Evolutionary conservation across 1,284 basidiomycete species (phyloP), one percentile per base, ranked within the genome.

Genomic region (Psilocybe mexicana): DNA sequence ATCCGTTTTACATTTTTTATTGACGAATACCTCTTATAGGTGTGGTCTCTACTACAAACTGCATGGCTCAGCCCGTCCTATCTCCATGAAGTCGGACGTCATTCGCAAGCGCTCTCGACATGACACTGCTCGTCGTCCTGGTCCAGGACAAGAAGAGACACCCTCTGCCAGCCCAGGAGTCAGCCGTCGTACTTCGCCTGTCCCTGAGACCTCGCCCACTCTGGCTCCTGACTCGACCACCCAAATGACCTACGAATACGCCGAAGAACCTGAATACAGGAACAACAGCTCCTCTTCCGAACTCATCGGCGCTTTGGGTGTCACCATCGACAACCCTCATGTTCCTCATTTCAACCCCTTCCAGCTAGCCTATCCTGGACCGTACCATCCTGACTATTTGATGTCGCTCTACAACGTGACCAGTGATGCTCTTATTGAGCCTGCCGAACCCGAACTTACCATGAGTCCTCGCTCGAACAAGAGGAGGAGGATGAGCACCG

Each of bases 31-130:
- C 25, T 57, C 40, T 55, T 42, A 54, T 62, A 76, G 75, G 25
- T 81, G 78, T 59, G 76, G 76, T 0, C 61, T 78, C 18, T 80
- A 79, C 69, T 91, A 90, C 74, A 92, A 92, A 71, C 75, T 92
- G 10, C 90, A 92, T 69, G 90, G 90, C 26, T 86, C 88, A 30
- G 84, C 88, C 3, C 85, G 90, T 43, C 90, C 90, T 4, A 90
- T 92, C 64, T 90, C 88, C 14, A 92, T 92, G 90, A 92, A 92
- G 71, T 91, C 88, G 8, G 90, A 92, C 63, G 85, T 92, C 47
- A 90, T 92, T 65, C 87, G 90, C 63, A 92, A 92, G 67, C 86
- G 90, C 40, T 89, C 90, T 2, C 79, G 90, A 3, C 88, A 90
- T 65, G 88, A 92, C 59, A 84, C 47, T 36, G 23, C 86, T 23